Percentiles rank a stretch among this genome's conserved stretches.
phyloP scores from a whole-genome alignment of 73 alveolate genomes.

The Urostyla sp. region DNA sequence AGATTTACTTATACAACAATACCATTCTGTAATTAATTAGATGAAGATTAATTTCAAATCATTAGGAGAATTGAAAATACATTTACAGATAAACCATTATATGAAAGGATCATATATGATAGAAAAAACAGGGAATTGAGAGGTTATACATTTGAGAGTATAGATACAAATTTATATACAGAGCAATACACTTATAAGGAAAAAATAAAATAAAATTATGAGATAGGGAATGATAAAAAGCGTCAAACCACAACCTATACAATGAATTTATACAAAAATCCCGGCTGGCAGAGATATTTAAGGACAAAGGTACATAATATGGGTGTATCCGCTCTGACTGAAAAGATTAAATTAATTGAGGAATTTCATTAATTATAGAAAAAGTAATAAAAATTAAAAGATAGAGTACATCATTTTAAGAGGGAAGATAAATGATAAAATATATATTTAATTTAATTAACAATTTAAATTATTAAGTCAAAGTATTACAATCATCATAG shows the following conservation, averaged over 20 bases:
- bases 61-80: conserved; percentile 47
- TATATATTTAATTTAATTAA: too few relatives aligned
- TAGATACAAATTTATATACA: not conserved
- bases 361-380: too few relatives aligned
- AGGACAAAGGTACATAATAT: conserved; percentile 45
- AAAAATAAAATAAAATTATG: not conserved
- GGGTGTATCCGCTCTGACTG: too few relatives aligned
- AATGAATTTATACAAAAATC: conserved; percentile 56
- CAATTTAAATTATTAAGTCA: too few relatives aligned
- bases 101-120: conserved; percentile 49
- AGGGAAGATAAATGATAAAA: too few relatives aligned
- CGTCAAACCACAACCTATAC: conserved; percentile 22
- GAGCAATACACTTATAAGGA: conserved; percentile 43
- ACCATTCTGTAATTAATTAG: conserved; percentile 32
- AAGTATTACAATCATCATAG: too few relatives aligned
- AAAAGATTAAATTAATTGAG: too few relatives aligned
- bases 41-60: conserved; percentile 54
- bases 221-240: too few relatives aligned
- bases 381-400: too few relatives aligned
- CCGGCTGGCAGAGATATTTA: conserved; percentile 25
- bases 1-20: conserved; percentile 15
- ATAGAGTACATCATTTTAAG: too few relatives aligned
- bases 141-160: conserved; percentile 47
- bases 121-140: conserved; percentile 3
- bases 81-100: conserved; percentile 28